Evolutionary conservation across 1,284 basidiomycete genomes (phyloP).

Genomic region (Hypsizygus ulmarius): DNA sequence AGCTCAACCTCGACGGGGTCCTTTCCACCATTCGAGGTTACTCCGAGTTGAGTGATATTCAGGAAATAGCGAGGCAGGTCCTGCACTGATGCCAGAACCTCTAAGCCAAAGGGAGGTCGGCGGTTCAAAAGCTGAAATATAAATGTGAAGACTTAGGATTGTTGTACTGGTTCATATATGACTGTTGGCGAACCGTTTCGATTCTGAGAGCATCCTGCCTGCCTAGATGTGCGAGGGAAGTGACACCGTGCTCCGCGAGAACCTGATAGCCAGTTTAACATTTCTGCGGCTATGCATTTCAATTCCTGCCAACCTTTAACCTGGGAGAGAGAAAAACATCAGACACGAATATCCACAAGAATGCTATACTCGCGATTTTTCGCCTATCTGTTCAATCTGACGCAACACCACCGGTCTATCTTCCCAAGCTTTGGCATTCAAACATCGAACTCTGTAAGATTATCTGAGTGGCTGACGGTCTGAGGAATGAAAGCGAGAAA

Average conservation of each 20-base stretch:
- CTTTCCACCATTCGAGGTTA: conserved; percentile 41
- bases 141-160: conserved; percentile 5
- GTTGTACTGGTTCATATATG: neutral
- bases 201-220: conserved; percentile 56
- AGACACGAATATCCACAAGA: conserved; percentile 1
- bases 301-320: conserved; percentile 45
- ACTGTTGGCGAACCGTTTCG: conserved; percentile 50
- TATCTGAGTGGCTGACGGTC: conserved; percentile 12
- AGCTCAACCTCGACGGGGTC: conserved; percentile 61
- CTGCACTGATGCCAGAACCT: conserved; percentile 56
- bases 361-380: conserved; percentile 67
- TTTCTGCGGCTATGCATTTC: neutral
- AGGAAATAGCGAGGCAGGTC: conserved; percentile 66
- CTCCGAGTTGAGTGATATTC: conserved; percentile 43
- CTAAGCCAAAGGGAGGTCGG: conserved; percentile 67
- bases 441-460: conserved; percentile 55
- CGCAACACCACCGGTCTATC: conserved; percentile 75
- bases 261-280: conserved; percentile 43
- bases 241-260: conserved; percentile 69
- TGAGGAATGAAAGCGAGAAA: conserved; percentile 9
- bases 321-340: conserved; percentile 29
- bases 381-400: conserved; percentile 80
- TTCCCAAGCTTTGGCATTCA: conserved; percentile 83
- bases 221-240: conserved; percentile 55
- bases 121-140: conserved; percentile 65